phyloP scores from a whole-genome alignment of 495 filamentous ascomycete genomes.

The Penicillium maclennaniae region DNA sequence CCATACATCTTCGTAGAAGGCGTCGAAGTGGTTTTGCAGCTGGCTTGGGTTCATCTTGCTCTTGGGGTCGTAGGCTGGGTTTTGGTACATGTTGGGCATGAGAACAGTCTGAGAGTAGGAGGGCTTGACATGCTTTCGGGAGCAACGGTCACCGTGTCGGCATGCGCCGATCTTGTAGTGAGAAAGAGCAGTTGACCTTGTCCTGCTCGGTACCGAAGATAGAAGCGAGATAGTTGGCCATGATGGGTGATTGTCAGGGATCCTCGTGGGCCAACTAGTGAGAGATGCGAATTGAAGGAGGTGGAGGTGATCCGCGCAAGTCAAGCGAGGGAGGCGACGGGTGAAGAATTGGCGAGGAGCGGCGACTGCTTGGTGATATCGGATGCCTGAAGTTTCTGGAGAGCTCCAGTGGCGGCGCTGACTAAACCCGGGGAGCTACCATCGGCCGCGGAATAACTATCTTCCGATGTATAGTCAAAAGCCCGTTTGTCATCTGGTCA shows the following conservation, averaged over 20 bases:
- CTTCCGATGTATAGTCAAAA: conserved; percentile 3
- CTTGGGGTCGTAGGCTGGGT: conserved; percentile 95
- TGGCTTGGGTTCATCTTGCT: conserved; percentile 92
- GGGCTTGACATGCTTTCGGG: conserved; percentile 97
- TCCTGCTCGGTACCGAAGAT: conserved; percentile 99
- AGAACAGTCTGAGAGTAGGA: conserved; percentile 97
- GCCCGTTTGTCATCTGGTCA: not conserved
- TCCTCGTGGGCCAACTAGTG: not conserved
- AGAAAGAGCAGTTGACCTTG: conserved; percentile 83
- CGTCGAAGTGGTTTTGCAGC: conserved; percentile 98
- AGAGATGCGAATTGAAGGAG: too few species aligned
- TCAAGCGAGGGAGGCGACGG: not conserved
- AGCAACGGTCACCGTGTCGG: conserved; percentile 96
- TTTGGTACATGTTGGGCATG: conserved; percentile 98
- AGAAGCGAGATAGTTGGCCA: conserved; percentile 97
- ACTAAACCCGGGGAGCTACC: conserved; percentile 26
- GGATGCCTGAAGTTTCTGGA: conserved; percentile 44
- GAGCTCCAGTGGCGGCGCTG: conserved; percentile 33
- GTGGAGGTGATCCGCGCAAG: not conserved
- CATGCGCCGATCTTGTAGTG: conserved; percentile 99
- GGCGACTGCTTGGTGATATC: conserved; percentile 17
- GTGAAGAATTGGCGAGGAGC: conserved; percentile 1
- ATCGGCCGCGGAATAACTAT: conserved; percentile 11
- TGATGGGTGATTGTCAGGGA: conserved; percentile 24
- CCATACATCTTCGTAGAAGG: conserved; percentile 99